Evolutionary conservation across 129 eudicot genomes (phyloP), one percentile per base, ranked within the genome.

Genomic region (Flaveria linearis): DNA sequence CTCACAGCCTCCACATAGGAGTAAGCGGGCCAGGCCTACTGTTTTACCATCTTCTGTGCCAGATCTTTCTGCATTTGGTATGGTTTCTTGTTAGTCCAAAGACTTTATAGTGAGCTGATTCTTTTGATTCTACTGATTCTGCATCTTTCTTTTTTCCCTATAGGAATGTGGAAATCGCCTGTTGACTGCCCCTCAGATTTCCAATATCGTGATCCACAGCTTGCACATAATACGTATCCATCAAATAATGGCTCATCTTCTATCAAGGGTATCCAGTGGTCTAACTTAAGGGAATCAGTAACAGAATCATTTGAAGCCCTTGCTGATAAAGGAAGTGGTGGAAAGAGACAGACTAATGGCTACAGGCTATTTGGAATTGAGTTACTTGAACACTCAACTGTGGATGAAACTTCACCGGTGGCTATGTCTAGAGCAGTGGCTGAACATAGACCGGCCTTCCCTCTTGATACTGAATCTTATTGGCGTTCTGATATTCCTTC

Each of bases 351-450:
- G 73, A 78, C 82, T 17, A 87, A 83, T 82, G 96, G 97, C 56
- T 93, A 84, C 84, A 82, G 97, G 81, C 70, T 93, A 39, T 93
- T 93, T 81, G 98, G 98, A 30, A 90, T 93, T 46, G 90, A 93
- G 85, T 82, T 93, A 67, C 80, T 85, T 56, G 93, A 91, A 69
- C 88, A 28, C 77, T 81, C 97, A 65, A 71, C 71, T 9, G 17
- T 71, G 20, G 88, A 83, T 71, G 96, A 91, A 76, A 75, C 84
- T 60, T 75, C 86, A 78, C 87, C 86, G 2, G 55, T 78, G 33
- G 80, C 64, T 42, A 49, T 30, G 71, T 72, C 86, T 25, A 83
- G 82, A 43, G 68, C 68, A 60, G 82, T 58, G 57, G 84, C 57
- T 28, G 88, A 90, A 66, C 90, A 88, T 72, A 84, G 71, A 58